Percentiles rank a stretch among this genome's conserved stretches.
These are phyloP conservation scores for Herpotrichia juniperi DNA, from an alignment of 2,329 filamentous ascomycete species.

Conservation along the genomic window DNA sequence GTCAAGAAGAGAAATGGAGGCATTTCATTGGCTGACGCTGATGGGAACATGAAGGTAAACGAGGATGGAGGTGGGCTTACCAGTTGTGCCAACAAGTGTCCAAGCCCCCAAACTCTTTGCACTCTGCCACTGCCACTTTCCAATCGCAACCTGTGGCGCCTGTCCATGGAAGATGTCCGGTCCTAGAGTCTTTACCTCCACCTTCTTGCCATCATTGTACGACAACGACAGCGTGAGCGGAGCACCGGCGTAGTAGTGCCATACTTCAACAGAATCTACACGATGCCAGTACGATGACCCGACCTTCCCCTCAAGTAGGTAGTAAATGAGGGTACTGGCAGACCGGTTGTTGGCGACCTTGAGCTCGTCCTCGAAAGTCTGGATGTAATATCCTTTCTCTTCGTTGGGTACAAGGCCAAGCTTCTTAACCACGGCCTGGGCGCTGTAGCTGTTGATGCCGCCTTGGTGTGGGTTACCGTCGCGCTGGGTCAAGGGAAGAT, in stretches of 20 bases:
- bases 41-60: not conserved
- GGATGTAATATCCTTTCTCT: slow-evolving; percentile 58
- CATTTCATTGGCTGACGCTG: no score
- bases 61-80: not conserved
- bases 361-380: slow-evolving; percentile 54
- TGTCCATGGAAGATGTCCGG: slow-evolving; percentile 52
- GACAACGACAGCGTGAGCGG: slow-evolving; percentile 56
- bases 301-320: slow-evolving; percentile 54
- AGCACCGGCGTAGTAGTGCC: slow-evolving; percentile 62
- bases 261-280: slow-evolving; percentile 56
- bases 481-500: not conserved
- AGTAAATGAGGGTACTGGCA: slow-evolving; percentile 59
- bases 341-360: slow-evolving; percentile 43
- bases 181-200: slow-evolving; percentile 44
- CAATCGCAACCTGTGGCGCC: slow-evolving; percentile 53
- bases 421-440: slow-evolving; percentile 34
- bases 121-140: slow-evolving; percentile 54
- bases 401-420: slow-evolving; percentile 53
- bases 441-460: not conserved
- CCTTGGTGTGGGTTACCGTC: not conserved
- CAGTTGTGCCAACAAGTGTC: slow-evolving; percentile 52
- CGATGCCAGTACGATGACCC: slow-evolving; percentile 58
- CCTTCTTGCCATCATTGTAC: slow-evolving; percentile 48
- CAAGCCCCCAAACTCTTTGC: slow-evolving; percentile 54
- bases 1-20: not conserved